A percentile compares a stretch with the other conserved stretches of the same genome.
Evolutionary conservation across 805 yeast species (phyloP).

Genomic region (Candida corydali): DNA sequence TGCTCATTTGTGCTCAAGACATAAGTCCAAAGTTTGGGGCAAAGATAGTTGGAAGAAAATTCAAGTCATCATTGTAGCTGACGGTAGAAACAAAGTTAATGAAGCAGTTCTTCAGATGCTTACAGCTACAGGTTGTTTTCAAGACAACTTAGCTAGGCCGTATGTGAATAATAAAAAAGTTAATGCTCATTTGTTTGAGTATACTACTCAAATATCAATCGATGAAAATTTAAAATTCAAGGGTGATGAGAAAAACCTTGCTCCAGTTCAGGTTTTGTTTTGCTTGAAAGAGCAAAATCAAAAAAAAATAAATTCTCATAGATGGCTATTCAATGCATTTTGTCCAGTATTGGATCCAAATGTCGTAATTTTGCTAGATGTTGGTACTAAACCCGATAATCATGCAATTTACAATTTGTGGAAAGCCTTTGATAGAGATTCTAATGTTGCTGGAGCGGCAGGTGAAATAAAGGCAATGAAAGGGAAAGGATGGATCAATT

Average conservation of each 20-base stretch:
- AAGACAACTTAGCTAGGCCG: slow-evolving; percentile 95
- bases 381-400: slow-evolving; percentile 94
- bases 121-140: slow-evolving; percentile 95
- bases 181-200: slow-evolving; percentile 90
- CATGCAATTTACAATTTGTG: slow-evolving; percentile 89
- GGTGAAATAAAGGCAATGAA: slow-evolving; percentile 96
- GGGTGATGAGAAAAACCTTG: slow-evolving; percentile 84
- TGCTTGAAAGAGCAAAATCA: slow-evolving; percentile 90
- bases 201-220: slow-evolving; percentile 91
- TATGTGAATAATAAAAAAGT: slow-evolving; percentile 89
- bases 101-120: slow-evolving; percentile 82
- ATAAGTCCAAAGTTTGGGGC: slow-evolving; percentile 88
- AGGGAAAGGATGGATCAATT: slow-evolving; percentile 79
- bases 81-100: slow-evolving; percentile 87
- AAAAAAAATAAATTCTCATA: slow-evolving; percentile 93
- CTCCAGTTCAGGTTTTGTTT: slow-evolving; percentile 91
- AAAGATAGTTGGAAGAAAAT: slow-evolving; percentile 95
- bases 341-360: slow-evolving; percentile 92
- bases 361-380: slow-evolving; percentile 84
- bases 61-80: slow-evolving; percentile 86
- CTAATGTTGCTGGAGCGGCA: slow-evolving; percentile 98
- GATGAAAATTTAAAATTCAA: slow-evolving; percentile 86
- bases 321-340: slow-evolving; percentile 95
- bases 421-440: slow-evolving; percentile 96
- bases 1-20: slow-evolving; percentile 79